Percentiles rank a stretch among this genome's conserved stretches.
Conservation (phyloP, 2,329 filamentous ascomycete genomes). For the Curvularia lunata region DNA sequence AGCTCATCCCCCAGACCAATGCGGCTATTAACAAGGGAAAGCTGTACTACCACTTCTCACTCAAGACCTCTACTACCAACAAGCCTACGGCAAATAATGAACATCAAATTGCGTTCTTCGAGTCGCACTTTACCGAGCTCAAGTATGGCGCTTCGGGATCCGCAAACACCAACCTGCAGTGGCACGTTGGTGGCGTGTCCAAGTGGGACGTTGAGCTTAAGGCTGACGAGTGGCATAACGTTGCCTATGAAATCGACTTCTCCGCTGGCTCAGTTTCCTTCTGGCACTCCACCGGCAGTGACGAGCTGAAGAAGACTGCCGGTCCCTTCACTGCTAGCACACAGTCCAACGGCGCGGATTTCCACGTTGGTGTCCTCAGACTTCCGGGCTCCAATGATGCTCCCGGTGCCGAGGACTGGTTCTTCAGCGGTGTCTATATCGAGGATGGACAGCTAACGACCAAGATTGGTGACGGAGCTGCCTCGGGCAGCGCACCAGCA, state of each 20-base stretch:
- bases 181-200: conserved; percentile 65
- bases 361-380: conserved; percentile 74
- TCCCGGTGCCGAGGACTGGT: conserved; percentile 67
- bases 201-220: conserved; percentile 69
- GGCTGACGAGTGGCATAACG: conserved; percentile 74
- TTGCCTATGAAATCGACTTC: conserved; percentile 77
- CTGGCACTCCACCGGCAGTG: conserved; percentile 71
- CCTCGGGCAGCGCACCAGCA: conserved; percentile 14
- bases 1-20: conserved; percentile 73
- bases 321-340: conserved; percentile 66
- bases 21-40: conserved; percentile 69
- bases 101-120: conserved; percentile 70
- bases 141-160: conserved; percentile 65
- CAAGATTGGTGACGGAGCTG: conserved; percentile 28
- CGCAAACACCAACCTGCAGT: conserved; percentile 63
- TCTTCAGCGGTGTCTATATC: conserved; percentile 74
- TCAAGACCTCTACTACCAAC: conserved; percentile 65
- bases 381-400: conserved; percentile 65
- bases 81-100: conserved; percentile 67
- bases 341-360: conserved; percentile 71
- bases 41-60: conserved; percentile 74
- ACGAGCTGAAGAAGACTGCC: conserved; percentile 63
- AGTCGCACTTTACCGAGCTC: conserved; percentile 76
- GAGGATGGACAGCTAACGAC: conserved; percentile 61
- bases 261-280: conserved; percentile 66